A percentile compares a stretch with the other conserved stretches of the same genome.
Evolutionary conservation across 805 yeast species (phyloP).

Genomic region (Saccharomyces jurei): DNA sequence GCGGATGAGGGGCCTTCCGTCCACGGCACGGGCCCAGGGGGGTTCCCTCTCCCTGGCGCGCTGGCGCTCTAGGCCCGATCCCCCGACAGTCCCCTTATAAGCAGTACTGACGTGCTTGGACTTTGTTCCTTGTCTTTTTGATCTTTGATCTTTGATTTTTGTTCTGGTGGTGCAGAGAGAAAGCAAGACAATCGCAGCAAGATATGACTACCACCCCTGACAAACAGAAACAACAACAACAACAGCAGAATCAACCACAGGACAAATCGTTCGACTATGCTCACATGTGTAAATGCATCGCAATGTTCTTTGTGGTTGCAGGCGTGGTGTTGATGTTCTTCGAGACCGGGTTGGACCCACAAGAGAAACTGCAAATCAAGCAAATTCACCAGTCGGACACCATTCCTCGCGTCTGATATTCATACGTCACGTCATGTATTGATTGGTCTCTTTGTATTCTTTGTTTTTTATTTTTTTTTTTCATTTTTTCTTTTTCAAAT

Average conservation of each 20-base stretch:
- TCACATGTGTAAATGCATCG: slow-evolving; percentile 4
- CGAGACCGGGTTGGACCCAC: slow-evolving; percentile 6
- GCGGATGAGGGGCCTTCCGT: not conserved
- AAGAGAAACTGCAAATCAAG: not conserved
- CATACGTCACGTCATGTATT: not conserved
- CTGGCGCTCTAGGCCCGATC: not conserved
- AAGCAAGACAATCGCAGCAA: not conserved
- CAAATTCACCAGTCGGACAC: not conserved
- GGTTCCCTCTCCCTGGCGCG: not conserved
- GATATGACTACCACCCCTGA: not conserved
- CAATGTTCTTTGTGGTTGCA: slow-evolving; percentile 5
- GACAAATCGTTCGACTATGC: slow-evolving; percentile 3
- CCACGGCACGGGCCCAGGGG: not conserved
- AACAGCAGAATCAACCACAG: not conserved
- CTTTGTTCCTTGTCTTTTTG: not conserved
- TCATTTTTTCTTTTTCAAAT: not conserved
- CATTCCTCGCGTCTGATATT: not conserved
- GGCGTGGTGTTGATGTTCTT: slow-evolving; percentile 8
- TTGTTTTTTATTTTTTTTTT: not conserved
- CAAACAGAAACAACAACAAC: not conserved
- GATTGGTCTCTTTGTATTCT: not conserved
- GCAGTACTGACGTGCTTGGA: not conserved
- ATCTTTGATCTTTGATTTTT: not conserved
- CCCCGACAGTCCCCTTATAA: not conserved
- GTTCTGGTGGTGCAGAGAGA: not conserved